phyloP scores from a whole-genome alignment of 2,329 filamentous ascomycete genomes.

The Macrophomina tecta region DNA sequence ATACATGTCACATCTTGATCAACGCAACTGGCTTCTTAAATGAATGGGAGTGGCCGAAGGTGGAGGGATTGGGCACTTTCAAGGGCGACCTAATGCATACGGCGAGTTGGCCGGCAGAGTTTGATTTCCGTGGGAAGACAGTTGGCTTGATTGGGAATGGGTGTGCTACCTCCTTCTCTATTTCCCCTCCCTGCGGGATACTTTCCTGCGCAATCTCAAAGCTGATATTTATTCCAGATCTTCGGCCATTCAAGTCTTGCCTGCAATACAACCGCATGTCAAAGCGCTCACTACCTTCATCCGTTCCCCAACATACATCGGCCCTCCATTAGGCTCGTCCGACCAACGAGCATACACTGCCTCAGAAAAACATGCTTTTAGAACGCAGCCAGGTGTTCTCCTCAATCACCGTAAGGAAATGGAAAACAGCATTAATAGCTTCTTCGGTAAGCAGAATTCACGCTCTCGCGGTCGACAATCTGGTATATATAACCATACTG shows the following conservation, averaged over 20 bases:
- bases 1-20: slow-evolving; percentile 35
- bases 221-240: slow-evolving; percentile 47
- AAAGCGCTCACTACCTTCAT: slow-evolving; percentile 57
- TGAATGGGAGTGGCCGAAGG: slow-evolving; percentile 51
- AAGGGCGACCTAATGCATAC: slow-evolving; percentile 61
- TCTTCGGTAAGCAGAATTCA: slow-evolving; percentile 43
- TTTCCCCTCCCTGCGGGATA: slow-evolving; percentile 18
- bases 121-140: slow-evolving; percentile 55
- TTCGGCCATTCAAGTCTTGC: slow-evolving; percentile 61
- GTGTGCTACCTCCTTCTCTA: slow-evolving; percentile 28
- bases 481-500: too few relatives aligned
- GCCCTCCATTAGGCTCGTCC: slow-evolving; percentile 52
- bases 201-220: too few relatives aligned
- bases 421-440: slow-evolving; percentile 54
- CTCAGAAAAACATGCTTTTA: slow-evolving; percentile 52
- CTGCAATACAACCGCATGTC: slow-evolving; percentile 53
- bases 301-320: slow-evolving; percentile 58
- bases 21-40: slow-evolving; percentile 36
- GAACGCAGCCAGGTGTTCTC: slow-evolving; percentile 47
- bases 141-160: slow-evolving; percentile 62
- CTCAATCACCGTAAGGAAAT: slow-evolving; percentile 52
- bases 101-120: slow-evolving; percentile 60
- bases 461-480: too few relatives aligned
- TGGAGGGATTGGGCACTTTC: slow-evolving; percentile 60
- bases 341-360: slow-evolving; percentile 48